Base-by-base conservation (phyloP, 2,329 filamentous ascomycete species). In the Neurospora sp. region DNA sequence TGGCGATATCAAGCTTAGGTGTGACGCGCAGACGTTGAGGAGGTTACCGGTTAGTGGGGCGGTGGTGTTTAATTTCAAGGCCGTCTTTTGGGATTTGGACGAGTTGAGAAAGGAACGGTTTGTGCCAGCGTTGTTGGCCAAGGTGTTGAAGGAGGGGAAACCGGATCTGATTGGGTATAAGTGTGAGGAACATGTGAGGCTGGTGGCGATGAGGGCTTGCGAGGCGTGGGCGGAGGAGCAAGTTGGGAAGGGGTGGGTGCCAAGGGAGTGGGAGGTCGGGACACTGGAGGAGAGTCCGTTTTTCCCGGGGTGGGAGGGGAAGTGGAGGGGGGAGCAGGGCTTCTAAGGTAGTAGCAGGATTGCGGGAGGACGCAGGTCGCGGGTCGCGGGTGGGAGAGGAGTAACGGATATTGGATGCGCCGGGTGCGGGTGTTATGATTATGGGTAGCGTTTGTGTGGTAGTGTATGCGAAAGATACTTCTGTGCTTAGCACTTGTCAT, bases 1-100 rank as follows among this genome's bases (percentile, higher is more conserved):
- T 2, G 83, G 86, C 0, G 86, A 91, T 40, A 83, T 91, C 73
- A 82, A 90, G 72, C 82, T 97, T 1, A 87, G 93, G 4, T 92
- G 96, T 1, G 93, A 97, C 78, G 96, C 93, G 92, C 93, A 97
- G 79, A 97, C 93, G 0, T 81, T 97, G 4, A 88, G 93, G 1
- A 87, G 93, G 2, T 81, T 97, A 0, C 93, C 93, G 0, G 82
- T 97, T 0, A 93, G 90, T 0, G 92, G 87, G 0, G 90, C 86
- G 0, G 82, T 97, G 1, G 86, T 93, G 0, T 97, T 97, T 82
- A 96, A 96, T 78, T 97, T 95, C 86, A 96, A 95, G 77, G 92
- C 91, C 0, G 79, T 96, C 0, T 96, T 96, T 79, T 96, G 92
- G 0, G 91, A 91, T 0, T 78, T 97, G 0, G 78, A 84, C 0